A percentile compares a stretch with the other conserved stretches of the same genome.
These are phyloP conservation scores for Neospermospora avenae DNA, from an alignment of 2,329 filamentous ascomycete genomes.

Conservation along the genomic window DNA sequence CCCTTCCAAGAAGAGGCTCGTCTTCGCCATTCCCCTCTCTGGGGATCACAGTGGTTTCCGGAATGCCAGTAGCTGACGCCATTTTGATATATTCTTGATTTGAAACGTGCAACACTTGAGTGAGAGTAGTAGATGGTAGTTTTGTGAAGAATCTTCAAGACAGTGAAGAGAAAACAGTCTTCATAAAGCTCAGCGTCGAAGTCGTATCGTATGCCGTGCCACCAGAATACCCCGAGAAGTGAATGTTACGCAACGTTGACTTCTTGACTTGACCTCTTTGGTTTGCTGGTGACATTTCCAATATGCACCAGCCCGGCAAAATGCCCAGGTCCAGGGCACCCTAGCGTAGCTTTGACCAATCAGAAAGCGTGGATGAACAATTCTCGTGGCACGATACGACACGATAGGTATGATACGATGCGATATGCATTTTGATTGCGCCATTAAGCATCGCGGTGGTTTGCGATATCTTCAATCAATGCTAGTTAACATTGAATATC, in stretches of 20 bases:
- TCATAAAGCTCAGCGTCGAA: not conserved
- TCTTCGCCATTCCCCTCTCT: constrained; percentile 47
- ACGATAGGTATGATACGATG: not conserved
- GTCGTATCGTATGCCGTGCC: no score
- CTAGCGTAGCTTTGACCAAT: constrained; percentile 21
- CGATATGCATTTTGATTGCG: constrained; percentile 4
- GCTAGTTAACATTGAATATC: no score
- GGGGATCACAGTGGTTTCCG: constrained; percentile 44
- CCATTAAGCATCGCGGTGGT: not conserved
- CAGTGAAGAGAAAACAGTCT: not conserved
- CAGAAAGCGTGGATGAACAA: constrained; percentile 9
- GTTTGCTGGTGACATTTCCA: not conserved
- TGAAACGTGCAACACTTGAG: not conserved
- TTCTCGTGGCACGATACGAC: not conserved
- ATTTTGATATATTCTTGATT: constrained; percentile 41
- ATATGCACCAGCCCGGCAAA: not conserved
- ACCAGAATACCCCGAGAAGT: not conserved
- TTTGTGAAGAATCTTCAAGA: not conserved
- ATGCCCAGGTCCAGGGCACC: not conserved
- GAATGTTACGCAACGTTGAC: not conserved
- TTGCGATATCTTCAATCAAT: no score
- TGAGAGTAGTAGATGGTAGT: not conserved
- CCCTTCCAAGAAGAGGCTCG: constrained; percentile 67
- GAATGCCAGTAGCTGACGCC: constrained; percentile 67
- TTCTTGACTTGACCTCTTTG: not conserved